These are phyloP conservation scores for Lecanicillium sp. DNA, from an alignment of 2,329 filamentous ascomycete species.

Conservation along the genomic window DNA sequence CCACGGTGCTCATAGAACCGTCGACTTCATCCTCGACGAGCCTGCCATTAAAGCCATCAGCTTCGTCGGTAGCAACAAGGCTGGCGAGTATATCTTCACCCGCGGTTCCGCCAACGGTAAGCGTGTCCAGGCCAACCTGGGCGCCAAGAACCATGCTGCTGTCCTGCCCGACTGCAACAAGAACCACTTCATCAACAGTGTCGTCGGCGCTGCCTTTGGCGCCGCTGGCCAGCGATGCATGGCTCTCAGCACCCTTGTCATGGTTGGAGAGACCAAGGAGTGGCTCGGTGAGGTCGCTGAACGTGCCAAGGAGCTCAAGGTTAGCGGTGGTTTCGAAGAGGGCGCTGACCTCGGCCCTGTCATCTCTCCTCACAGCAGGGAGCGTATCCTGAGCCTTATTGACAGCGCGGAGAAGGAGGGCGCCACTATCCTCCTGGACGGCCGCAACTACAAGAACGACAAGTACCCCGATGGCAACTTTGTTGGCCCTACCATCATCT, in stretches of 20 bases:
- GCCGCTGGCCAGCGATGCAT: slow-evolving; percentile 82
- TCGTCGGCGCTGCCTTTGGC: slow-evolving; percentile 76
- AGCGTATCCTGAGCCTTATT: slow-evolving; percentile 69
- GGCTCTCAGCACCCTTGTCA: slow-evolving; percentile 74
- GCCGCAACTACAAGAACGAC: slow-evolving; percentile 61
- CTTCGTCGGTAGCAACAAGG: slow-evolving; percentile 83
- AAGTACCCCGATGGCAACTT: slow-evolving; percentile 85
- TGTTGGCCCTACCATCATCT: slow-evolving; percentile 76
- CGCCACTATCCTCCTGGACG: slow-evolving; percentile 74
- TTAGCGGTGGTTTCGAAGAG: slow-evolving; percentile 74
- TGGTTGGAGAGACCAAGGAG: slow-evolving; percentile 76
- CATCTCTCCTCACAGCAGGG: slow-evolving; percentile 70
- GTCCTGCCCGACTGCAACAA: slow-evolving; percentile 83
- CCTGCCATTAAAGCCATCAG: slow-evolving; percentile 78
- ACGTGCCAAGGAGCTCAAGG: slow-evolving; percentile 61
- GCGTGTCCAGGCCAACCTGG: slow-evolving; percentile 80
- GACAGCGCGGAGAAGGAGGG: slow-evolving; percentile 71
- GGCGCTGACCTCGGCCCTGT: slow-evolving; percentile 76
- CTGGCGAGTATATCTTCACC: slow-evolving; percentile 77
- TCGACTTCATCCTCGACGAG: slow-evolving; percentile 81
- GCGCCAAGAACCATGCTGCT: slow-evolving; percentile 82
- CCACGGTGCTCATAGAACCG: slow-evolving; percentile 71
- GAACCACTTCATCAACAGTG: slow-evolving; percentile 80
- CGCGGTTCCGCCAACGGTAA: slow-evolving; percentile 78
- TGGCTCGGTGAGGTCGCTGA: slow-evolving; percentile 75